Percentiles rank a stretch among this genome's conserved stretches.
Evolutionary conservation across 2,329 filamentous ascomycete genomes (phyloP).

Genomic region (Trichoderma gracile): DNA sequence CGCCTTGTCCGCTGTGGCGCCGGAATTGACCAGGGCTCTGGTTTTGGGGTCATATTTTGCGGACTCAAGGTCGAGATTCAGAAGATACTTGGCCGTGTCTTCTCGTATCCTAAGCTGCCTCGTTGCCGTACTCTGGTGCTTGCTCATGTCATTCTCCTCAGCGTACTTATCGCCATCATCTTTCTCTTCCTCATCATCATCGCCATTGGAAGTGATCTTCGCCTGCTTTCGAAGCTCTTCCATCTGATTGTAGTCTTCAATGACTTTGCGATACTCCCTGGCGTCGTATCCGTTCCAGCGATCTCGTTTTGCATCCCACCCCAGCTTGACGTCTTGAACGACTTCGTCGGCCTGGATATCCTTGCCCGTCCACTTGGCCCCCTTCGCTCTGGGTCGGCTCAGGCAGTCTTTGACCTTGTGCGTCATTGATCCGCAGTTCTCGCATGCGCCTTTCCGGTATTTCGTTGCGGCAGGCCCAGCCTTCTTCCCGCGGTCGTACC

Average conservation of each 20-base stretch:
- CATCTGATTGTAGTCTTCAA: constrained; percentile 85
- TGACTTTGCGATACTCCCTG: constrained; percentile 79
- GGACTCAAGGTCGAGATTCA: constrained; percentile 93
- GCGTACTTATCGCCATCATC: constrained; percentile 76
- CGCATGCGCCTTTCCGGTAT: constrained; percentile 95
- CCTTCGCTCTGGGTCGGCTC: constrained; percentile 81
- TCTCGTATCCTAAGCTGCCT: constrained; percentile 89
- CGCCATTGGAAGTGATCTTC: constrained; percentile 44
- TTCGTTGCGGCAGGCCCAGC: constrained; percentile 87
- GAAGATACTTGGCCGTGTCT: constrained; percentile 93
- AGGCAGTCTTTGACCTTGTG: constrained; percentile 95
- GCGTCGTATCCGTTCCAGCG: constrained; percentile 98
- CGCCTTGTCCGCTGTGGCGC: constrained; percentile 76
- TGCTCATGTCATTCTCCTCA: constrained; percentile 94
- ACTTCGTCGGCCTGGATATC: constrained; percentile 93
- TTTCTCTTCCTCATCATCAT: constrained; percentile 44
- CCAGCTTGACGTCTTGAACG: constrained; percentile 79
- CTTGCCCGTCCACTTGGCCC: constrained; percentile 87
- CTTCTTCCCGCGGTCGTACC: constrained; percentile 90
- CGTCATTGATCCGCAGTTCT: constrained; percentile 96
- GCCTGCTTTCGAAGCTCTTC: constrained; percentile 69
- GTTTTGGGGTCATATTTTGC: constrained; percentile 98
- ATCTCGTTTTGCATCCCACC: constrained; percentile 97
- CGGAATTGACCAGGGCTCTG: constrained; percentile 82
- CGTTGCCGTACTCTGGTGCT: constrained; percentile 87